Evolutionary conservation across 2,329 filamentous ascomycete species (phyloP).

Genomic region (Drechslerella dactyloides): DNA sequence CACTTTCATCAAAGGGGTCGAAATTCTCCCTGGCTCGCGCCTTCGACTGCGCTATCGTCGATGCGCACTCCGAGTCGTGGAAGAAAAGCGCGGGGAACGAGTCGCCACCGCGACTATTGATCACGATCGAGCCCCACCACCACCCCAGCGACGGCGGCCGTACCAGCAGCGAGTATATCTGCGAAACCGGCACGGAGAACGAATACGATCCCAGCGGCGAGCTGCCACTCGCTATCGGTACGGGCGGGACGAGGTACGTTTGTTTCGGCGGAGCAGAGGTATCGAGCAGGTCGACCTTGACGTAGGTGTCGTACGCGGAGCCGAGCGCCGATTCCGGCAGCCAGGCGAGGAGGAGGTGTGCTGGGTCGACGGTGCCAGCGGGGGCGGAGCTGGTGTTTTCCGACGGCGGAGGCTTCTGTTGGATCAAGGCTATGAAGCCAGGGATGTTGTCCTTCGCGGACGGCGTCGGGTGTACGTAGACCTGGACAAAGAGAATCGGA

Average conservation of each 20-base stretch:
- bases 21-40: constrained; percentile 81
- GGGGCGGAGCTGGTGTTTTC: constrained; percentile 57
- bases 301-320: constrained; percentile 84
- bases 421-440: constrained; percentile 88
- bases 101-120: constrained; percentile 88
- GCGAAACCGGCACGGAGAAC: constrained; percentile 87
- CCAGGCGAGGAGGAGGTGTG: constrained; percentile 83
- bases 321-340: constrained; percentile 87
- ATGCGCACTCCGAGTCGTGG: constrained; percentile 95
- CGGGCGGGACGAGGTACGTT: constrained; percentile 87
- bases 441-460: constrained; percentile 94
- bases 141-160: constrained; percentile 91
- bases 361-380: constrained; percentile 55
- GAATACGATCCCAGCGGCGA: constrained; percentile 76
- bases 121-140: constrained; percentile 97
- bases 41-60: constrained; percentile 92
- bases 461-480: constrained; percentile 93
- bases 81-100: constrained; percentile 97
- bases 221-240: constrained; percentile 78
- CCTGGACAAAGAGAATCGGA: constrained; percentile 61
- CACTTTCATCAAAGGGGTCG: constrained; percentile 83
- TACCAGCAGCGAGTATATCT: constrained; percentile 88
- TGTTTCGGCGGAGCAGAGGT: constrained; percentile 75
- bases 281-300: constrained; percentile 90
- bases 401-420: constrained; percentile 74